A percentile compares a stretch with the other conserved stretches of the same genome.
These are phyloP conservation scores for Petrea volubilis DNA, from an alignment of 257 asterid genomes.

Conservation along the genomic window DNA sequence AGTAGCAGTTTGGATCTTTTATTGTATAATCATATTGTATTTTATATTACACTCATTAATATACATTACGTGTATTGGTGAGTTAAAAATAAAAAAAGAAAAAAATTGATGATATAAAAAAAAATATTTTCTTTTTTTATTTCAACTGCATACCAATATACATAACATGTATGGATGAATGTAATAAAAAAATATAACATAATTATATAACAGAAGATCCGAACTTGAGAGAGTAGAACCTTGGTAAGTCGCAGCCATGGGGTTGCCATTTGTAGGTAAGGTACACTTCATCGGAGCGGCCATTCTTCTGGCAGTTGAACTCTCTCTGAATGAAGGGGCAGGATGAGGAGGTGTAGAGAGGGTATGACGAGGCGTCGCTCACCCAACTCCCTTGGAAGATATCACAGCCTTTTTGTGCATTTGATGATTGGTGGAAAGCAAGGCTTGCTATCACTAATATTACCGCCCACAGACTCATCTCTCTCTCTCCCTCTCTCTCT, in stretches of 20 bases:
- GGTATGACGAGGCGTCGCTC: slow-evolving; percentile 29
- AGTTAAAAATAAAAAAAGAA: too few species aligned
- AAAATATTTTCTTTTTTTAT: too few species aligned
- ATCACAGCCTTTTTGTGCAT: slow-evolving; percentile 43
- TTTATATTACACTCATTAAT: too few species aligned
- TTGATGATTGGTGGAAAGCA: slow-evolving; percentile 17
- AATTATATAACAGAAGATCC: too few species aligned
- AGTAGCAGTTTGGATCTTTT: too few species aligned
- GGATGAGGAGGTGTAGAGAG: slow-evolving; percentile 53
- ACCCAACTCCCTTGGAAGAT: slow-evolving; percentile 72
- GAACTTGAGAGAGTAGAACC: slow-evolving; percentile 43
- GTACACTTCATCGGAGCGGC: slow-evolving; percentile 68
- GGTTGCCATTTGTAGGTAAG: slow-evolving; percentile 79
- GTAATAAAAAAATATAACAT: too few species aligned
- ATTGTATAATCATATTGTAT: too few species aligned
- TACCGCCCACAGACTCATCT: slow-evolving; percentile 23
- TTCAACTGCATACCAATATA: too few species aligned
- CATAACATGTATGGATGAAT: too few species aligned
- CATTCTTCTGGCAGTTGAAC: slow-evolving; percentile 70
- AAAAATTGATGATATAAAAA: too few species aligned
- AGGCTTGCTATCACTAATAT: background rate
- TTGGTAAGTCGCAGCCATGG: slow-evolving; percentile 49
- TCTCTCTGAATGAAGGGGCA: slow-evolving; percentile 84
- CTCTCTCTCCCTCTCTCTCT: slow-evolving; percentile 6
- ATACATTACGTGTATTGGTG: too few species aligned